Evolutionary conservation across 148 eudicot species (phyloP).

Genomic region (Camellia japonica): DNA sequence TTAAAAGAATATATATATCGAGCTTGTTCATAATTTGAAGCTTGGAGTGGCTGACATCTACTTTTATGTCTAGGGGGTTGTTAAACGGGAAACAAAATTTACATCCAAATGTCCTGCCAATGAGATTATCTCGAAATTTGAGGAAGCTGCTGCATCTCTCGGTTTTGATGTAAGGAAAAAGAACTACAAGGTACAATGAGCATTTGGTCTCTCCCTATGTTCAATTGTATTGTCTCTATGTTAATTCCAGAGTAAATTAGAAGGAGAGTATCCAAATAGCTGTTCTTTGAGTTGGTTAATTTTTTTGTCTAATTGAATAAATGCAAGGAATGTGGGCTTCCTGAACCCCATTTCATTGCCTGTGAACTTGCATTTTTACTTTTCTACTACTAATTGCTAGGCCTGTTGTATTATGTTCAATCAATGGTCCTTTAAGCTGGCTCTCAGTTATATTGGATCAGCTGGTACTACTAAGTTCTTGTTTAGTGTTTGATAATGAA

Average conservation of each 20-base stretch:
- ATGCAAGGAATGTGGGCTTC: background rate
- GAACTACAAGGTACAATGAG: constrained; percentile 64
- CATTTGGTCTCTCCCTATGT: background rate
- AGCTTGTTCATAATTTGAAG: background rate
- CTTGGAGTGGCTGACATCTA: constrained; percentile 9
- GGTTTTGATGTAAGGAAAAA: constrained; percentile 87
- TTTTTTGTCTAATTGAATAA: background rate
- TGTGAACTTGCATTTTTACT: no score
- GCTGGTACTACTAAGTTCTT: background rate
- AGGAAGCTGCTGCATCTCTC: constrained; percentile 73
- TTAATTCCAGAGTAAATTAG: background rate
- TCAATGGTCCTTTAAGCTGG: background rate
- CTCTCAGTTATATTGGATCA: background rate
- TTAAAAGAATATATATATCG: no score
- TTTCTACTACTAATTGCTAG: no score
- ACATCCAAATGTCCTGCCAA: constrained; percentile 75
- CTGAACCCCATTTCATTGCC: background rate
- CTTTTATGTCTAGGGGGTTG: constrained; percentile 59
- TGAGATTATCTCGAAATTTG: constrained; percentile 76
- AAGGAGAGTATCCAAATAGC: background rate
- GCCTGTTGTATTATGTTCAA: no score
- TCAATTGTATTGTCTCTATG: background rate
- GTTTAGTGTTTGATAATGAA: background rate
- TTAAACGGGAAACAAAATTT: constrained; percentile 87
- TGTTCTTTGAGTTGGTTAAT: background rate